These are phyloP conservation scores for Edaphochlamys debaryana DNA, from an alignment of 139 green algal species.

Conservation along the genomic window DNA sequence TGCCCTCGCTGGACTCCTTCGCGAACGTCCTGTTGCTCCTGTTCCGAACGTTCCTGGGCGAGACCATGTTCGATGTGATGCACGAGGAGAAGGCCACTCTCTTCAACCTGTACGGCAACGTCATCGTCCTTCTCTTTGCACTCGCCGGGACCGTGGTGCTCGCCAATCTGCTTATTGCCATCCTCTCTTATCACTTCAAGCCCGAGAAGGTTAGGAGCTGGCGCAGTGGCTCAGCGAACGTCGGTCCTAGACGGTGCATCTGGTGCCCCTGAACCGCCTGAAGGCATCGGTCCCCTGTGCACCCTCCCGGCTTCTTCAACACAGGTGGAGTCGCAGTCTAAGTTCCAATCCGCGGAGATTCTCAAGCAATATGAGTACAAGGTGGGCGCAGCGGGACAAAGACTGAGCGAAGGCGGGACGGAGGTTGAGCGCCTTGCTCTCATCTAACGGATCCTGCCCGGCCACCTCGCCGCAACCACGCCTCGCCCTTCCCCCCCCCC, in stretches of 20 bases:
- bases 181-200: constrained; percentile 10
- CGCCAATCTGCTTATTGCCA: constrained; percentile 17
- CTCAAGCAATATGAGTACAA: constrained; percentile 5
- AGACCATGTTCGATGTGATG: constrained; percentile 9
- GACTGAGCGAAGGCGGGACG: too few species aligned
- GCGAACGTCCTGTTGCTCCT: not conserved
- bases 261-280: too few species aligned
- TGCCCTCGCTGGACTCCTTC: not conserved
- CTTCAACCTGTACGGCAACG: constrained; percentile 25
- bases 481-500: too few species aligned
- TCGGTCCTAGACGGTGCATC: too few species aligned
- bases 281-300: too few species aligned
- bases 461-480: not conserved
- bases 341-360: constrained; percentile 2
- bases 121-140: constrained; percentile 3
- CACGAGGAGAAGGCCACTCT: not conserved
- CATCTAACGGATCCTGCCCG: too few species aligned
- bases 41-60: constrained; percentile 24
- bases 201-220: constrained; percentile 17
- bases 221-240: too few species aligned
- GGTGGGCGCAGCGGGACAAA: too few species aligned
- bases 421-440: too few species aligned
- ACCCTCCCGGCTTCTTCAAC: too few species aligned
- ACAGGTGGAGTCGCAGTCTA: not conserved
- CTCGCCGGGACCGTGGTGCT: not conserved